These are phyloP conservation scores for Marasmius oreades DNA, from an alignment of 1,284 basidiomycete species.

Conservation along the genomic window DNA sequence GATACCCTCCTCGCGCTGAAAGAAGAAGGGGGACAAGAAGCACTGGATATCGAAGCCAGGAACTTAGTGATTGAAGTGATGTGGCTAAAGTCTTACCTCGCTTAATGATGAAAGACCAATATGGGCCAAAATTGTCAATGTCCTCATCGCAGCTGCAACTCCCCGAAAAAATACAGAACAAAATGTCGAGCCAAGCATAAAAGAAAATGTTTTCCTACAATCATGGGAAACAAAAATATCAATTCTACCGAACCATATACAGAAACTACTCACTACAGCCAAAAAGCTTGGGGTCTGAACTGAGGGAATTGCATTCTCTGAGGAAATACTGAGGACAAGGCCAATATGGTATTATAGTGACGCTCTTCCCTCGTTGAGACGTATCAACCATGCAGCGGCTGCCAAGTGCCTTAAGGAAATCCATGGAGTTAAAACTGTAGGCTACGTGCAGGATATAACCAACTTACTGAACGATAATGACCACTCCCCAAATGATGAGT, in stretches of 20 bases:
- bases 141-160: conserved; percentile 7
- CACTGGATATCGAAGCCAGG: conserved; percentile 20
- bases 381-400: conserved; percentile 3
- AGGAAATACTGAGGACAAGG: conserved; percentile 14
- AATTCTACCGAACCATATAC: conserved; percentile 15
- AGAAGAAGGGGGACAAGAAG: conserved; percentile 11
- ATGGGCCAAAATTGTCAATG: conserved; percentile 19
- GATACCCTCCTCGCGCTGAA: conserved; percentile 1
- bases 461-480: neutral
- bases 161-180: neutral
- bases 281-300: conserved; percentile 18
- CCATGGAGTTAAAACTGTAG: conserved; percentile 14
- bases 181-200: conserved; percentile 4
- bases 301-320: conserved; percentile 15
- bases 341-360: conserved; percentile 26
- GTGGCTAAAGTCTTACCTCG: conserved; percentile 15
- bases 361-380: neutral
- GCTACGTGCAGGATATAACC: conserved; percentile 4
- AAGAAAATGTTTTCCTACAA: conserved; percentile 22
- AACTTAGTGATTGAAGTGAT: conserved; percentile 24
- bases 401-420: conserved; percentile 9
- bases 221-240: conserved; percentile 17
- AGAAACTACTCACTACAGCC: conserved; percentile 13
- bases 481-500: neutral
- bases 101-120: conserved; percentile 10